These are phyloP conservation scores for Rickenella mellea DNA, from an alignment of 768 basidiomycete species.

Conservation along the genomic window DNA sequence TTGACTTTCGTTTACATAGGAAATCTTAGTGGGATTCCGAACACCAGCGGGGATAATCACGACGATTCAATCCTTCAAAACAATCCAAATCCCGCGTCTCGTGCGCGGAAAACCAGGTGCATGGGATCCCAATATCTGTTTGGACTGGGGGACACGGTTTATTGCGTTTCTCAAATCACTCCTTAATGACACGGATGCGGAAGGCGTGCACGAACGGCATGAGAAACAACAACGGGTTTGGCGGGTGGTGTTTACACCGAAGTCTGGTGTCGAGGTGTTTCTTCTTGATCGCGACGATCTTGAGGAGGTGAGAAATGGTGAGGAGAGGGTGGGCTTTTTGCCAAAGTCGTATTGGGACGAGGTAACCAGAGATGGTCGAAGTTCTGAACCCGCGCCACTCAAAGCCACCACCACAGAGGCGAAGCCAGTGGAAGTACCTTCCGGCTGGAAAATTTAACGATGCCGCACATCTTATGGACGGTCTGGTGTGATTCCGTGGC, in stretches of 20 bases:
- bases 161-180: constrained; percentile 38
- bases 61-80: constrained; percentile 64
- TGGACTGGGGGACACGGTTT: constrained; percentile 65
- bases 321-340: constrained; percentile 73
- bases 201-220: constrained; percentile 7
- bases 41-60: constrained; percentile 63
- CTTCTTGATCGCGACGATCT: constrained; percentile 39
- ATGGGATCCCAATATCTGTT: constrained; percentile 71
- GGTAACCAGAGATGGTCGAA: too few species aligned
- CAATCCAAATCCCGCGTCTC: constrained; percentile 67
- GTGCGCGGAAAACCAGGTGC: constrained; percentile 64
- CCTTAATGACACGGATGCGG: constrained; percentile 3
- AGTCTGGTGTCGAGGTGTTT: constrained; percentile 41
- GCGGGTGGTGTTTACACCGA: constrained; percentile 60
- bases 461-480: too few species aligned
- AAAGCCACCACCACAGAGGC: too few species aligned
- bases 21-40: constrained; percentile 82
- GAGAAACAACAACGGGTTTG: constrained; percentile 38
- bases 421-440: too few species aligned
- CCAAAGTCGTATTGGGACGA: constrained; percentile 60
- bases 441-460: too few species aligned
- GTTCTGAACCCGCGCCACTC: too few species aligned
- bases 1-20: constrained; percentile 31
- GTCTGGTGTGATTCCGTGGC: too few species aligned
- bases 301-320: constrained; percentile 51